Base-by-base conservation (phyloP, 805 yeast species). In the Candida vaughaniae region DNA sequence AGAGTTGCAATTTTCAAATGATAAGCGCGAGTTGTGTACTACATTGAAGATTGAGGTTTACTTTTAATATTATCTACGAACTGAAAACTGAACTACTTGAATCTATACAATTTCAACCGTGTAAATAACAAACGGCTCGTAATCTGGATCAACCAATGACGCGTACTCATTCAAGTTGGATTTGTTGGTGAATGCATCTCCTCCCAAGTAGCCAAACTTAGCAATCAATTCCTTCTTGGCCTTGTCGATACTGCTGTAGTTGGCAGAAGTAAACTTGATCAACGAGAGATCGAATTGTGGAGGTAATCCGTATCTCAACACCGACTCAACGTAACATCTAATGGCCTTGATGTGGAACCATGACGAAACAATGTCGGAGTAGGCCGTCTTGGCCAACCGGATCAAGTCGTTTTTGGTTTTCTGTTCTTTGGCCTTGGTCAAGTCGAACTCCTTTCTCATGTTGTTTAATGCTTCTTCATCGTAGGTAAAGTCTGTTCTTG, bases 291-390 rank as follows among this genome's bases (percentile, higher is more conserved):
- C 76, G 60, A 91, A 93, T 52, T 83, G 84, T 20, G 98, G 97
- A 23, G 99, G 99, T 47, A 93, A 75, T 1, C 99, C 99, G 60
- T 93, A 93, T 64, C 99, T 82, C 59, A 93, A 74, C 11, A 93
- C 96, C 34, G 89, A 77, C 66, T 93, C 99, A 25, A 91, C 96
- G 62, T 85, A 93, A 14, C 86, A 75, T 49, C 97, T 80, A 36
- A 93, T 73, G 3, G 86, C 79, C 64, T 89, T 89, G 49, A 93
- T 77, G 62, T 93, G 99, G 55, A 86, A 73, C 96, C 96, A 89
- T 47, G 84, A 79, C 49, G 86, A 73, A 44, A 85, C 71, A 35
- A 90, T 79, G 53, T 93, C 98, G 16, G 85, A 73, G 59, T 84
- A 93, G n/a, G 98, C 95, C 16, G 96, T 82, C 51, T 80, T 80